Percentiles rank a stretch among this genome's conserved stretches.
These are phyloP conservation scores for Sutorius australiensis DNA, from an alignment of 768 basidiomycete species.

Conservation along the genomic window DNA sequence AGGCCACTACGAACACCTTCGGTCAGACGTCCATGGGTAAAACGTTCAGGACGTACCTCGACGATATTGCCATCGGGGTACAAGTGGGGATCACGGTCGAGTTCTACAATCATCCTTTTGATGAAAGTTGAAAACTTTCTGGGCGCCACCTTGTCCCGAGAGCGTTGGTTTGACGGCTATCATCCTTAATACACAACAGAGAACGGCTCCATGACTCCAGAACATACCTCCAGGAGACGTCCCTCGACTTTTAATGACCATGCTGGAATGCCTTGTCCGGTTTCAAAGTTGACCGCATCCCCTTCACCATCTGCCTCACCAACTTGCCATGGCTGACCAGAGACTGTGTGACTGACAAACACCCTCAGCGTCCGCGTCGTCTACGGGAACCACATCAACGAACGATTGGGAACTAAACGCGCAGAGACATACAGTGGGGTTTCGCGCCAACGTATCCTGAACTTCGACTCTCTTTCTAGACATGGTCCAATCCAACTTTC, in stretches of 20 bases:
- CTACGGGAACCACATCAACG: conserved; percentile 36
- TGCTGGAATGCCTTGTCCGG: conserved; percentile 84
- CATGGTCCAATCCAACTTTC: conserved; percentile 93
- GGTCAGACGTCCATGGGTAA: not conserved
- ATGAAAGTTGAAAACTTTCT: conserved; percentile 86
- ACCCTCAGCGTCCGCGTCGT: conserved; percentile 79
- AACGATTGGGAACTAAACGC: not conserved
- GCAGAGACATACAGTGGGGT: conserved; percentile 46
- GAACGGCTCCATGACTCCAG: not conserved
- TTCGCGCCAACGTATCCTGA: conserved; percentile 78
- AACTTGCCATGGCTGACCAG: conserved; percentile 82
- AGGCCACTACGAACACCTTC: conserved; percentile 49
- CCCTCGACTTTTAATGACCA: conserved; percentile 90
- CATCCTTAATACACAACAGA: not conserved
- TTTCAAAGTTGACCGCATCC: conserved; percentile 58
- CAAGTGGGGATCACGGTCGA: conserved; percentile 77
- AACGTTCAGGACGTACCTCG: conserved; percentile 51
- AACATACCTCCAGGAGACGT: conserved; percentile 70
- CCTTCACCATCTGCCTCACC: conserved; percentile 36
- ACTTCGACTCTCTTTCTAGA: conserved; percentile 86
- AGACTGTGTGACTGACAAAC: conserved; percentile 85
- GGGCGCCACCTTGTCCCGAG: conserved; percentile 55
- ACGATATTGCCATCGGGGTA: conserved; percentile 87
- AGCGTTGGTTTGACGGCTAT: conserved; percentile 58
- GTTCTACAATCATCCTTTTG: conserved; percentile 78